Conservation (phyloP, 192 early-diverging fungal species). For the Linnemannia zychae region DNA sequence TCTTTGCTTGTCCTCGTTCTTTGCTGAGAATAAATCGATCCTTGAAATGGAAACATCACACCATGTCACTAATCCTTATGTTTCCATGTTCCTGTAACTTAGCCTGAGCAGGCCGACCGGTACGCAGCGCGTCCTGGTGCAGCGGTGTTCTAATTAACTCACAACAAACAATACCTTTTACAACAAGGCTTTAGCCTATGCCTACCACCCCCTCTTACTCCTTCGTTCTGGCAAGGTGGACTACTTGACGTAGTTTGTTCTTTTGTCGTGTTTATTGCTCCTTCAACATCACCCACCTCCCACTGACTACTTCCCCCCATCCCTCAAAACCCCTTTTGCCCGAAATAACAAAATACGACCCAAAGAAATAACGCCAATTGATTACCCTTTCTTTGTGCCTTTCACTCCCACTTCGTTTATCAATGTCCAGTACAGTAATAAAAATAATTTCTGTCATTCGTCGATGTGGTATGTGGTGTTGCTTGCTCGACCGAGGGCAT, state of each 20-base stretch:
- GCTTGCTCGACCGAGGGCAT: no score
- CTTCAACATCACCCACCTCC: not conserved
- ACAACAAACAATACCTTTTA: not conserved
- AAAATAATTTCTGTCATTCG: no score
- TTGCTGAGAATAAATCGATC: not conserved
- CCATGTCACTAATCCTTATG: not conserved
- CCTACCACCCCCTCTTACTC: not conserved
- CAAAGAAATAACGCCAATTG: constrained; percentile 8
- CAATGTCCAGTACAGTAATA: not conserved
- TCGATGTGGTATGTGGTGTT: no score
- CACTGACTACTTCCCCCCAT: not conserved
- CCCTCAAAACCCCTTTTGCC: no score
- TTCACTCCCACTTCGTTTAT: not conserved
- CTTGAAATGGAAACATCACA: not conserved
- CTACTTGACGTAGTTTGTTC: not conserved
- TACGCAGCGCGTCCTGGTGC: constrained; percentile 27
- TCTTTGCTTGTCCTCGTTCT: not conserved
- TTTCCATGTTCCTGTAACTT: not conserved
- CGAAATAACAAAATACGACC: not conserved
- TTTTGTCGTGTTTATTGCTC: not conserved
- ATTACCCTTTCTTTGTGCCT: not conserved
- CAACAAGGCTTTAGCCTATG: not conserved
- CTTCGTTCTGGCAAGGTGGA: not conserved
- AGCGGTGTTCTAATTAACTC: constrained; percentile 12
- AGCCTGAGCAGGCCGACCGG: constrained; percentile 29